Base-by-base conservation (phyloP, 305 asterid genomes). In the Solanum hybrid region DNA sequence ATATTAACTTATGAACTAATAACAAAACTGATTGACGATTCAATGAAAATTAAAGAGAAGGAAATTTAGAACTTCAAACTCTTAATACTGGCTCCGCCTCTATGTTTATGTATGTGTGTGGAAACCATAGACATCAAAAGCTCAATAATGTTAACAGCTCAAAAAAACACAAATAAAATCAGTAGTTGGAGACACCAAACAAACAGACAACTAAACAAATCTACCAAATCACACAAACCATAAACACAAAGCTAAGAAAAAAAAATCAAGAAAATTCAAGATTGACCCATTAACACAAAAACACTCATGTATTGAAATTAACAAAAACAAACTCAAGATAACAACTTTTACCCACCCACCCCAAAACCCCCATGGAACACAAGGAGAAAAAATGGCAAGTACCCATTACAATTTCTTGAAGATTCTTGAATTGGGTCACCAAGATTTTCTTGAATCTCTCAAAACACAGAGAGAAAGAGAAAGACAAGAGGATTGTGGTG, bases 401-500 rank as follows among this genome's bases (percentile, higher is more conserved):
- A 91, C 95, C 94, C 93, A 93, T 93, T 81, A 85, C 36, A 88
- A 89, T 77, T 70, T 91, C 90, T 51, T 82, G 89, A 89, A 76
- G 91, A 91, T 86, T 88, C 84, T 12, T 83, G 90, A 90, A 87
- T 65, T 27, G 89, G 89, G 90, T 72, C 31, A 76, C 89, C 73
- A 57, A 76, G 81, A 29, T 85, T 89, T 87, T 89, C 89, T 89
- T 84, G 89, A 89, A 57, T 90, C 87, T 84, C 91, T 83, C 51
- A 76, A 91, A 15, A 89, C 73, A 17, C 24, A 22, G 83, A 91
- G 78, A 91, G 57, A 75, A 45, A 41, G 65, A 51, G 65, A 51
- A 51, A 51, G 87, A 83, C 27, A 78, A 78, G 13, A 41, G 89
- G 72, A 57, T 32, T 34, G 29, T 11, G 15, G 37, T 17, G 32